Base-by-base conservation (phyloP, 2,329 filamentous ascomycete species). In the Fusarium heterosporum region DNA sequence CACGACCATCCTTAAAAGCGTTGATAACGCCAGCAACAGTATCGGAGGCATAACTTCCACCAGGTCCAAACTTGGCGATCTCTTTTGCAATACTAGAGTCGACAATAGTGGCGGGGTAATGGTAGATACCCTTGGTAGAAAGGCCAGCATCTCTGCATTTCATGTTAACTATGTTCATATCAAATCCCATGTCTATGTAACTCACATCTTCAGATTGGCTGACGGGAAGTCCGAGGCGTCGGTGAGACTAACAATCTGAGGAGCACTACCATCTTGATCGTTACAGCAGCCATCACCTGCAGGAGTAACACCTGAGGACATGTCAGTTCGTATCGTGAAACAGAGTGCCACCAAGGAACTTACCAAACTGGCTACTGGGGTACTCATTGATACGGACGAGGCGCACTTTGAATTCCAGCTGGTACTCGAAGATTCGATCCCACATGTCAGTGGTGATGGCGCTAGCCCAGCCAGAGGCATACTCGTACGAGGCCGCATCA, bases 341-440 rank as follows among this genome's bases (percentile, higher is more conserved):
- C 12, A 26, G 12, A 26, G 12, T 26, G 9, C 6, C 11, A 14
- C 12, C 22, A n/a, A 1, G 13, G 7, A 13, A 36, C 62, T 63
- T 53, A 55, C 65, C 65, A 25, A 64, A 68, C 11, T 53, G 34
- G 14, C 30, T 10, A 12, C 48, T 58, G 22, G 65, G 65, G 30
- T 43, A 66, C 26, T 68, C 65, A 8, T 68, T 68, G 22, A 68
- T 61, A 47, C 65, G 65, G 25, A 68, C 65, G 55, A 68, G 54
- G 10, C 65, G 65, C 11, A 57, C 59, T 19, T 57, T 49, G 41
- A 66, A 68, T 16, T 55, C 34, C 10, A 51, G 34, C 41, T 68
- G 65, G 40, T 68, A 68, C 8, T 50, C 52, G 13, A 55, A 56
- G 46, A 68, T 51, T 8, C 17, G 13, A n/a, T 55, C 29, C 65